A percentile compares a stretch with the other conserved stretches of the same genome.
Conservation (phyloP, 1,139 yeast genomes). For the Zygosaccharomyces sapae region DNA sequence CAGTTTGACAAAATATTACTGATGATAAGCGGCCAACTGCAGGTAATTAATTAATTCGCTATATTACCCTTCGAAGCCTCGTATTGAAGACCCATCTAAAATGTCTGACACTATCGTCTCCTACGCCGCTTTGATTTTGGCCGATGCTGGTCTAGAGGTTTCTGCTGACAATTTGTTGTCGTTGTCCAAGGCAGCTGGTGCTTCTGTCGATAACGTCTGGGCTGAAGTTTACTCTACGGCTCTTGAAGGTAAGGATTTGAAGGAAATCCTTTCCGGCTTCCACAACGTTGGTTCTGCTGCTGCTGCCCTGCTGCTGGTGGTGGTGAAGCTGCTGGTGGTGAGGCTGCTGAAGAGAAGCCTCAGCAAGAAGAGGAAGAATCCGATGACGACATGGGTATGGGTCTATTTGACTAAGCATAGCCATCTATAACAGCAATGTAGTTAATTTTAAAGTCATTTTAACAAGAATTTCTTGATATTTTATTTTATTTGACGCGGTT, state of each 20-base stretch:
- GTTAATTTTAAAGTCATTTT: conserved; percentile 2
- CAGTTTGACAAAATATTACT: neutral
- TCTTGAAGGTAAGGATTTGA: conserved; percentile 92
- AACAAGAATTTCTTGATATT: neutral
- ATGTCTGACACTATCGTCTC: conserved; percentile 54
- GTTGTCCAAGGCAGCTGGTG: conserved; percentile 86
- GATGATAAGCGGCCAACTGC: neutral
- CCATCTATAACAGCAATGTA: conserved; percentile 10
- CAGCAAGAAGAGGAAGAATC: conserved; percentile 53
- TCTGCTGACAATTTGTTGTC: conserved; percentile 87
- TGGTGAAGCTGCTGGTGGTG: conserved; percentile 50
- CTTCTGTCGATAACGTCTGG: conserved; percentile 84
- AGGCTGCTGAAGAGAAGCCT: conserved; percentile 50
- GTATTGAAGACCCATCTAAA: conserved; percentile 11
- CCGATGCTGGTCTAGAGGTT: conserved; percentile 95
- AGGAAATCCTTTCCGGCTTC: conserved; percentile 81
- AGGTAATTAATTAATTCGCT: neutral
- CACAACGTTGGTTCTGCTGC: conserved; percentile 66
- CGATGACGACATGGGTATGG: conserved; percentile 85
- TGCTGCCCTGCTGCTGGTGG: conserved; percentile 54
- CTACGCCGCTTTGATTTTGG: conserved; percentile 92
- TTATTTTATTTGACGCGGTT: neutral
- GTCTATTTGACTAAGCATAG: conserved; percentile 54
- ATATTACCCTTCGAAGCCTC: neutral
- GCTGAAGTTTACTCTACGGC: conserved; percentile 95